Evolutionary conservation across 169 alveolate genomes (phyloP).

Genomic region (Cryptosporidium muris): DNA sequence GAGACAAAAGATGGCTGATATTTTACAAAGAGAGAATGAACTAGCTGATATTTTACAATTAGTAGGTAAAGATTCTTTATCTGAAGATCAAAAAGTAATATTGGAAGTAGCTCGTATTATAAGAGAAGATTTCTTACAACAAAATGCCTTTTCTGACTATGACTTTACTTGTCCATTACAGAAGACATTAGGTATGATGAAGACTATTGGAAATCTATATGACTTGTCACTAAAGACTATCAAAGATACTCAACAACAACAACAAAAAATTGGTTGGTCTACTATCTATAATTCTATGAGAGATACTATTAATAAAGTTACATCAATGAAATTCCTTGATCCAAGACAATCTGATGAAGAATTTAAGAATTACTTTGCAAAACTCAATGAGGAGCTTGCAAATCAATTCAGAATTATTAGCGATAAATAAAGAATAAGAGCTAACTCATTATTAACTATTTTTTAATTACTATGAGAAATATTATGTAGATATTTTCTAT

Average conservation of each 20-base stretch:
- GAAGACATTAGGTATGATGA: conserved; percentile 97
- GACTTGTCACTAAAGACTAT: conserved; percentile 91
- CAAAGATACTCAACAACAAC: conserved; percentile 84
- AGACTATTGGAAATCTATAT: conserved; percentile 90
- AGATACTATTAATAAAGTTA: conserved; percentile 87
- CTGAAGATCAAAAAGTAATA: conserved; percentile 92
- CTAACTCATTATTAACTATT: not conserved
- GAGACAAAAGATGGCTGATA: conserved; percentile 90
- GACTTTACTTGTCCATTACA: conserved; percentile 97
- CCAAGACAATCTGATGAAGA: conserved; percentile 84
- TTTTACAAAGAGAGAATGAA: conserved; percentile 95
- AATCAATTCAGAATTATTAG: conserved; percentile 75
- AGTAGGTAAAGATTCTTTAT: conserved; percentile 97
- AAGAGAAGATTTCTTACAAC: conserved; percentile 97
- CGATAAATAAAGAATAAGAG: conserved; percentile 13
- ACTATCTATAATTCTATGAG: conserved; percentile 90
- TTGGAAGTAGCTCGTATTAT: conserved; percentile 95
- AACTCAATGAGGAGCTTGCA: conserved; percentile 74
- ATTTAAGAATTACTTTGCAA: conserved; percentile 77
- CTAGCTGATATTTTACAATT: conserved; percentile 96
- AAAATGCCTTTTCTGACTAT: conserved; percentile 96
- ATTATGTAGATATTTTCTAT: too few relatives aligned
- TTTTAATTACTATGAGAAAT: too few relatives aligned
- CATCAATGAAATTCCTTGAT: conserved; percentile 89
- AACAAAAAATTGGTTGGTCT: conserved; percentile 91